A percentile compares a stretch with the other conserved stretches of the same genome.
These are phyloP conservation scores for Debaryomycetaceae sp. DNA, from an alignment of 1,139 yeast species.

Conservation along the genomic window DNA sequence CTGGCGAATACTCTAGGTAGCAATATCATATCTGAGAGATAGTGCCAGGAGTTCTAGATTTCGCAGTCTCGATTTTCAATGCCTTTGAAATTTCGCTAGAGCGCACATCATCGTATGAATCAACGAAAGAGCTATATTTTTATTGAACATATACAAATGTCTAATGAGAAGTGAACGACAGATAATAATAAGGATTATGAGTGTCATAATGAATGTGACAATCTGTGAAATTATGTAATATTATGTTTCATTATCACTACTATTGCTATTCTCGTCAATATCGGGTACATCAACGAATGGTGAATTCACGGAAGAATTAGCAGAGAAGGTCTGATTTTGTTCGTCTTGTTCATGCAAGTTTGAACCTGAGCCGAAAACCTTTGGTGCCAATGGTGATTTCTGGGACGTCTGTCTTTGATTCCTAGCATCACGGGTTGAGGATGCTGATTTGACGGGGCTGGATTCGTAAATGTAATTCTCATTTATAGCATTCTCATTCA, in stretches of 20 bases:
- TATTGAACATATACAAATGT: too few relatives aligned
- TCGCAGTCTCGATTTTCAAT: too few relatives aligned
- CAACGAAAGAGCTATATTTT: too few relatives aligned
- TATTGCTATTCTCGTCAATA: background rate
- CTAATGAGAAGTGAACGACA: too few relatives aligned
- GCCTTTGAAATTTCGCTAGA: too few relatives aligned
- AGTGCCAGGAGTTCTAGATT: too few relatives aligned
- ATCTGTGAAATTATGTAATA: too few relatives aligned
- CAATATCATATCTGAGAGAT: too few relatives aligned
- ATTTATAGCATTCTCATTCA: conserved; percentile 27
- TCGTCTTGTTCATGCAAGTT: background rate
- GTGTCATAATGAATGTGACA: too few relatives aligned
- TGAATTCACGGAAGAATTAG: background rate
- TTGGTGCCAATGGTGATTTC: background rate
- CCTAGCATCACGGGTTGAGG: background rate
- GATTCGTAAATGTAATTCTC: conserved; percentile 32
- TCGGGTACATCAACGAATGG: background rate
- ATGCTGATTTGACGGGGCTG: background rate
- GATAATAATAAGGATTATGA: too few relatives aligned
- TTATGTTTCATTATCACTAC: background rate
- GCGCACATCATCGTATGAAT: too few relatives aligned
- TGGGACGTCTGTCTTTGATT: background rate
- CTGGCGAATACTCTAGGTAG: too few relatives aligned
- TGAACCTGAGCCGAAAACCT: background rate
- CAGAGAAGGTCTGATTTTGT: background rate